Evolutionary conservation across 2,329 filamentous ascomycete species (phyloP).

Genomic region (Ustulina deusta): DNA sequence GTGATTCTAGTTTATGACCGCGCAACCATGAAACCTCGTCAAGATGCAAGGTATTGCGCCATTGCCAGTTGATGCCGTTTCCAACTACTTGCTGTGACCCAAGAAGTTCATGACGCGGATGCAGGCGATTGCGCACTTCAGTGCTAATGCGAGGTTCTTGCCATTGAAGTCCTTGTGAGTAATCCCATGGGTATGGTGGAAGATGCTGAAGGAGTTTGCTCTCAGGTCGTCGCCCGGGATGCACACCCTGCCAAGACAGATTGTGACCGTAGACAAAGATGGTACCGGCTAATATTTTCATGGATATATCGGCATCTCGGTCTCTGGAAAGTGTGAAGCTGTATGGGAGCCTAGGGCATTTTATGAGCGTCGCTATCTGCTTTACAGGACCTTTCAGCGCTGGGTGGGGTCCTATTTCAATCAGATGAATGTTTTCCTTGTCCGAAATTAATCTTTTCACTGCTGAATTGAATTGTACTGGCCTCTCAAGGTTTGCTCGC

Average conservation of each 20-base stretch:
- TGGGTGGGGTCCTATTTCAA: background rate
- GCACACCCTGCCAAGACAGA: background rate
- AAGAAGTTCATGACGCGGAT: slow-evolving; percentile 55
- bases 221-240: too few species aligned
- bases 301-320: background rate
- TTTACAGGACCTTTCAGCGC: background rate
- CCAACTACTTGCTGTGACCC: slow-evolving; percentile 44
- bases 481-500: background rate
- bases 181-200: slow-evolving; percentile 13
- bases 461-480: background rate
- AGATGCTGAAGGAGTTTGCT: background rate
- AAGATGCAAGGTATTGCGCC: slow-evolving; percentile 20
- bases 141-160: slow-evolving; percentile 45
- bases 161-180: slow-evolving; percentile 39
- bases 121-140: slow-evolving; percentile 43
- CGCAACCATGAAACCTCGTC: slow-evolving; percentile 14
- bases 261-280: background rate
- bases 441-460: background rate
- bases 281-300: background rate
- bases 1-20: slow-evolving; percentile 12
- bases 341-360: background rate
- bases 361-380: background rate
- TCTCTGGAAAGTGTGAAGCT: background rate
- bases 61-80: slow-evolving; percentile 37
- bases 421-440: background rate